Conservation (phyloP, 495 filamentous ascomycete genomes). For the Aspergillus coremiiformis region DNA sequence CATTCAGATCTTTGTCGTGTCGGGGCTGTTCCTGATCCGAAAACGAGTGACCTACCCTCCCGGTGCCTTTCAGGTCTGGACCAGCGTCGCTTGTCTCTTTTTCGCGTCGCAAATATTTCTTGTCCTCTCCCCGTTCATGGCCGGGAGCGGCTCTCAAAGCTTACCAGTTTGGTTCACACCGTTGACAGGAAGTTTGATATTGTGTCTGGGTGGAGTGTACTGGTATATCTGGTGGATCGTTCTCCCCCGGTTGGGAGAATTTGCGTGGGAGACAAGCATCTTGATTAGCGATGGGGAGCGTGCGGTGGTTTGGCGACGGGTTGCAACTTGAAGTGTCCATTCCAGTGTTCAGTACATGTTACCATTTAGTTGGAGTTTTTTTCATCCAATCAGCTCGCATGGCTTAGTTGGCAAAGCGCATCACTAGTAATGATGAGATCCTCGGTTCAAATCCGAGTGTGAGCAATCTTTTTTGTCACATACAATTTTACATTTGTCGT, state of each 20-base stretch:
- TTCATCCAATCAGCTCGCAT: no score
- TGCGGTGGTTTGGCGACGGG: background rate
- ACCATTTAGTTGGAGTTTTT: no score
- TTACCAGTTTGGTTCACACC: background rate
- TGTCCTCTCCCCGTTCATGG: constrained; percentile 33
- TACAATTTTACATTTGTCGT: no score
- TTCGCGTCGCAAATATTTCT: constrained; percentile 30
- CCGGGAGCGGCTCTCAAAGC: background rate
- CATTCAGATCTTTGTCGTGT: constrained; percentile 47
- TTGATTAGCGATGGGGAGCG: background rate
- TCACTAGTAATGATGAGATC: no score
- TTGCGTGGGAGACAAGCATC: background rate
- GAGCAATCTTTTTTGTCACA: no score
- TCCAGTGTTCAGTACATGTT: no score
- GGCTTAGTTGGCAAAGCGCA: no score
- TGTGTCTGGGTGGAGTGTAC: background rate
- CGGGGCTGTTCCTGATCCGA: constrained; percentile 55
- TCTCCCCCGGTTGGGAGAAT: constrained; percentile 13
- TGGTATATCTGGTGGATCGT: constrained; percentile 16
- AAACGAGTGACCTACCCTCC: constrained; percentile 47
- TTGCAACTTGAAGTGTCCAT: no score
- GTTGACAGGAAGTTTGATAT: background rate
- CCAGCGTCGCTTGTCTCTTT: constrained; percentile 29
- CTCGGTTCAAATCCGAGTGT: no score
- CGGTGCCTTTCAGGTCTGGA: constrained; percentile 58